These are phyloP conservation scores for Typha latifolia DNA, from an alignment of 176 grass and related monocot species.

Conservation along the genomic window DNA sequence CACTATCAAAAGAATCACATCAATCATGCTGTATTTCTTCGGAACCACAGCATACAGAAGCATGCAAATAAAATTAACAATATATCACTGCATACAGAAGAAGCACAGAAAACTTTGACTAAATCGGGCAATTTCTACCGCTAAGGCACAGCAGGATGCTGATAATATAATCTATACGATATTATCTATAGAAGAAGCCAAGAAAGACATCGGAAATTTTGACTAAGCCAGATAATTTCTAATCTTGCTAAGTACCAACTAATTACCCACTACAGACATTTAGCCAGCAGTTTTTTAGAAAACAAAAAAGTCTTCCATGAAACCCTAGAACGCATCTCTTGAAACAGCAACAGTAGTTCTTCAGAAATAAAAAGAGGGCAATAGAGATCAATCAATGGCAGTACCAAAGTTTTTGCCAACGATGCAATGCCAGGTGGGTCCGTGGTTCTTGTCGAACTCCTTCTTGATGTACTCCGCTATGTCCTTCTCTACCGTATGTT, in stretches of 20 bases:
- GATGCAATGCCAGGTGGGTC: slow-evolving; percentile 97
- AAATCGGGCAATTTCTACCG: too few species aligned
- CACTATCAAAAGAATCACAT: too few species aligned
- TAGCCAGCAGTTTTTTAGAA: background rate
- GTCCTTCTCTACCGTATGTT: slow-evolving; percentile 87
- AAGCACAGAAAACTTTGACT: too few species aligned
- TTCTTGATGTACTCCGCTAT: slow-evolving; percentile 99
- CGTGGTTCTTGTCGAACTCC: slow-evolving; percentile 97
- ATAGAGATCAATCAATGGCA: background rate
- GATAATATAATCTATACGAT: background rate
- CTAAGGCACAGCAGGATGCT: background rate
- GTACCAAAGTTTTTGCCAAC: slow-evolving; percentile 98
- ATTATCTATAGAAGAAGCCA: background rate
- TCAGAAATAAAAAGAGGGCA: background rate
- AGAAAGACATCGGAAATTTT: background rate
- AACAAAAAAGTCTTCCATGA: background rate
- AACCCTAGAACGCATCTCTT: background rate
- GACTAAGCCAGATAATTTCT: background rate
- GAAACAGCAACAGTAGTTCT: background rate
- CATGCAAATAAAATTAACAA: too few species aligned
- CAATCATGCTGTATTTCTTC: too few species aligned
- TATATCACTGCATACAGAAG: too few species aligned
- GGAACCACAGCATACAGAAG: too few species aligned
- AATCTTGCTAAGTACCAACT: background rate
- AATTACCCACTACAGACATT: background rate